A percentile compares a stretch with the other conserved stretches of the same genome.
Conservation (phyloP, 345 rosid genomes). For the Populus deltoides region DNA sequence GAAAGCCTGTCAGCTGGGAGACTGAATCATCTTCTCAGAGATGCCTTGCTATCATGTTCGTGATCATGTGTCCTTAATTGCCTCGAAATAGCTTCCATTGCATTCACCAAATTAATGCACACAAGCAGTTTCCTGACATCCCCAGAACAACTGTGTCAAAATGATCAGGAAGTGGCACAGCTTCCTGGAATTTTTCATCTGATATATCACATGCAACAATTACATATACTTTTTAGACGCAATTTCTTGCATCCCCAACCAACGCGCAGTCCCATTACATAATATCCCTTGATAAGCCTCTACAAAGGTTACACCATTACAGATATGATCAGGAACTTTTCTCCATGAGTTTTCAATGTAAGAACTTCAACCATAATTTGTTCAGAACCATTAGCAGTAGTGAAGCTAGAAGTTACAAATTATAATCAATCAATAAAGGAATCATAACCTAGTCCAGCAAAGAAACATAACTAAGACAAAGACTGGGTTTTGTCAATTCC, state of each 20-base stretch:
- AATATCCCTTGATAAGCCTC: conserved; percentile 16
- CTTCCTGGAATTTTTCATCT: conserved; percentile 18
- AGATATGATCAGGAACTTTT: conserved; percentile 5
- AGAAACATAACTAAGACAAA: neutral
- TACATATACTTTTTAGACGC: neutral
- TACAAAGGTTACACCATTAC: neutral
- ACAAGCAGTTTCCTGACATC: conserved; percentile 25
- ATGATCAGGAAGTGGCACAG: conserved; percentile 5
- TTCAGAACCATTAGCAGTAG: neutral
- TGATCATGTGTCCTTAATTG: conserved; percentile 29
- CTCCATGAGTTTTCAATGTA: conserved; percentile 29
- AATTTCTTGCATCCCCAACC: conserved; percentile 13
- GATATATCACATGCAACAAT: conserved; percentile 33
- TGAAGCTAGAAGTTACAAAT: neutral
- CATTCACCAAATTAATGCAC: conserved; percentile 26
- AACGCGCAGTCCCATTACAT: conserved; percentile 28
- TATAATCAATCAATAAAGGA: conserved; percentile 26
- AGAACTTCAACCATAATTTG: conserved; percentile 17
- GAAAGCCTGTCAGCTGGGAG: conserved; percentile 7
- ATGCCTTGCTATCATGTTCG: conserved; percentile 19
- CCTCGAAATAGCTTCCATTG: conserved; percentile 22
- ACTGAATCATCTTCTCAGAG: conserved; percentile 29
- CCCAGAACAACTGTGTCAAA: neutral
- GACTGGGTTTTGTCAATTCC: conserved; percentile 23
- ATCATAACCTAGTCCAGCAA: conserved; percentile 36